Evolutionary conservation across 2,329 filamentous ascomycete species (phyloP).

Genomic region (Aspergillus tubingensis): DNA sequence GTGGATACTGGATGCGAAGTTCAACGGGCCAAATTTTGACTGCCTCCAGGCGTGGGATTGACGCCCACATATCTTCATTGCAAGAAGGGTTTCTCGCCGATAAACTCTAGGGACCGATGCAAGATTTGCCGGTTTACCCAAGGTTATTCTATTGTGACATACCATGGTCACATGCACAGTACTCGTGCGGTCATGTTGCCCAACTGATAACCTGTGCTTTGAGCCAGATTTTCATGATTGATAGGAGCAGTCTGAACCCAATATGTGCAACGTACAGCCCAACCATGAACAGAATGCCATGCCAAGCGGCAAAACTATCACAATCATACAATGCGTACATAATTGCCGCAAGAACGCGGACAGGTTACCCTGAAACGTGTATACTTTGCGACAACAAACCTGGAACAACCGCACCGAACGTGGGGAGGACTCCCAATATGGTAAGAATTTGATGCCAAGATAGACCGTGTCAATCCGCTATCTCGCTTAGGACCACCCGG

Average conservation of each 20-base stretch:
- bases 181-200: not conserved
- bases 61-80: no score
- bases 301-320: not conserved
- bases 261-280: not conserved
- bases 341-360: not conserved
- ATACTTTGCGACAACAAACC: not conserved
- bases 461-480: slow-evolving; percentile 65
- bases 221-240: not conserved
- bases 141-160: no score
- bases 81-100: no score
- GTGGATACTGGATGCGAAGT: not conserved
- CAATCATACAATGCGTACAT: not conserved
- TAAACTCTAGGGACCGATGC: no score
- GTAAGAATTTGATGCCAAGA: slow-evolving; percentile 49
- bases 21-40: no score
- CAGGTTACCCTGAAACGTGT: not conserved
- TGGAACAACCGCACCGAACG: slow-evolving; percentile 32
- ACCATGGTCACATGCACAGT: not conserved
- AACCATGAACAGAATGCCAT: not conserved
- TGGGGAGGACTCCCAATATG: slow-evolving; percentile 49
- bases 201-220: not conserved
- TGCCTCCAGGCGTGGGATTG: no score
- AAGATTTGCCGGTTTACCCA: no score
- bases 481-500: slow-evolving; percentile 53
- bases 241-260: not conserved